Base-by-base conservation (phyloP, 2,329 filamentous ascomycete genomes). In the Sporothrix mexicana region DNA sequence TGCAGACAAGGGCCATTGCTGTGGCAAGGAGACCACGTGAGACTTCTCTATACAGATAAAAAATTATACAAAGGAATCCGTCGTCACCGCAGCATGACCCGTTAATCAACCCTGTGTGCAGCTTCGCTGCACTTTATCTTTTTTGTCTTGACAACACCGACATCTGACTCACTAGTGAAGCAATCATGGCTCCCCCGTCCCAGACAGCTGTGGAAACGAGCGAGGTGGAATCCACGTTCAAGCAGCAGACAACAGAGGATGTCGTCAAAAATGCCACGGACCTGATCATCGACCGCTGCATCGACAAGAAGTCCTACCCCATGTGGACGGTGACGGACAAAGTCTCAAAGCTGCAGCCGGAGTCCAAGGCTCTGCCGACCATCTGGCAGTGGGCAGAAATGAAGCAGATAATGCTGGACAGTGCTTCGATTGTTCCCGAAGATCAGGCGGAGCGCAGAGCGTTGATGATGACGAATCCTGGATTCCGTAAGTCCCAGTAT, bases 401-500 rank as follows among this genome's bases (percentile, higher is more conserved):
- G 53, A 74, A 76, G 8, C 78, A 78, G n/a, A 72, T 77, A 41
- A 75, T 80, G 8, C 67, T 78, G n/a, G 49, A 74, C 45, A 75
- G 77, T 12, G 77, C 78, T 6, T 72, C 77, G 41, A 25, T 79
- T n/a, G 75, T 79, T 10, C 74, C 76, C 1, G 76, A 77, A 25
- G 76, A 78, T 43, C 75, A 78, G 68, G 78, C 78, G 13, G 79
- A 80, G 76, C 71, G 79, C 47, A 70, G 78, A n/a, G 79, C 78
- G 17, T 59, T 77, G n/a, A 79, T 80, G 78, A 74, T 80, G 13
- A 73, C 78, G 1, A 79, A 80, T 72, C 79, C 78, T 8, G 74
- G 75, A 36, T 74, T 74, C 64, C 69, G 47, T 71, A 71, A 71
- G 62, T 67, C 30, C 15, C 59, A n/a, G n/a, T n/a, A n/a, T n/a